A percentile compares a stretch with the other conserved stretches of the same genome.
phyloP scores from a whole-genome alignment of 1,139 yeast genomes.

The Hyphopichia wangnamkhiaoensis region DNA sequence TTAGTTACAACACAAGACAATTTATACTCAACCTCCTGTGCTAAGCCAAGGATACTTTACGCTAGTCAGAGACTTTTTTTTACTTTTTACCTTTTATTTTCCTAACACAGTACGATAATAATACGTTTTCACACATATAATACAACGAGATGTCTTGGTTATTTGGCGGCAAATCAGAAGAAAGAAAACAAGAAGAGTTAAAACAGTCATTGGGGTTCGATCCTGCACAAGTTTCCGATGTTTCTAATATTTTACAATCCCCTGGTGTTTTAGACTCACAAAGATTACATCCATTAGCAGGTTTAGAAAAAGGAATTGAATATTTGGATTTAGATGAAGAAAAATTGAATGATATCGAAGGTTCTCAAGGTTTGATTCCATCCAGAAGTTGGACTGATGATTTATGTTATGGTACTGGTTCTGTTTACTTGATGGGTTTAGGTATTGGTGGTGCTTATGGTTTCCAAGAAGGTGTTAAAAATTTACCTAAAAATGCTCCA shows the following conservation, averaged over 20 bases:
- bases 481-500: conserved; percentile 73
- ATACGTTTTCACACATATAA: neutral
- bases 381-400: conserved; percentile 98
- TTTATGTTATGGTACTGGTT: conserved; percentile 96
- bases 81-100: no score
- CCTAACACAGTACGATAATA: no score
- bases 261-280: conserved; percentile 71
- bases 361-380: conserved; percentile 87
- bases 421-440: conserved; percentile 77
- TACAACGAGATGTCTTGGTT: conserved; percentile 62
- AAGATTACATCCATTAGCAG: conserved; percentile 90
- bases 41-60: no score
- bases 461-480: conserved; percentile 76
- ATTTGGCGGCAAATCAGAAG: conserved; percentile 49
- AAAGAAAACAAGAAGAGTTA: conserved; percentile 27
- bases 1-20: no score
- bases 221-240: conserved; percentile 65
- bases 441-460: conserved; percentile 91
- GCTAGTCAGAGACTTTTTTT: no score
- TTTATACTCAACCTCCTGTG: no score
- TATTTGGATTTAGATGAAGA: conserved; percentile 86
- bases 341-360: conserved; percentile 70
- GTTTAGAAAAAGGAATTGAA: conserved; percentile 85
- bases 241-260: conserved; percentile 57
- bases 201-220: conserved; percentile 61